Conservation (phyloP, 208 protist species). For the Crithidia brevicula region DNA sequence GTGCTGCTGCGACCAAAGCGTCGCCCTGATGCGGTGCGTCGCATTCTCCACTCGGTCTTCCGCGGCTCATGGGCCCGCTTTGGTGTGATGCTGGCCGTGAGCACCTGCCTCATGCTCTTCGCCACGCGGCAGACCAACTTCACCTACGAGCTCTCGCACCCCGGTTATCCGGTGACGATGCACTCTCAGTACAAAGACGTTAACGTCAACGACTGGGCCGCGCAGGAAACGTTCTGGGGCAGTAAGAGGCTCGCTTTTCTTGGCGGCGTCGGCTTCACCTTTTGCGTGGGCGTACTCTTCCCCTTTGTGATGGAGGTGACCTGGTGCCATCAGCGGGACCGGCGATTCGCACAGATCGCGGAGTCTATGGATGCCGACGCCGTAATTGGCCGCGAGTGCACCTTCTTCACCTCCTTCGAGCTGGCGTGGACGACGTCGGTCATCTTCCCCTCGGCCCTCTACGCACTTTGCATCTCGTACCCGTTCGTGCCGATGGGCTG, state of each 20-base stretch:
- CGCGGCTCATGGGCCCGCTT: conserved; percentile 45
- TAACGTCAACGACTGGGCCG: conserved; percentile 52
- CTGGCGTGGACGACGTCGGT: conserved; percentile 24
- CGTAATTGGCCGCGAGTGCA: conserved; percentile 26
- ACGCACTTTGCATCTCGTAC: conserved; percentile 72
- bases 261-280: conserved; percentile 61
- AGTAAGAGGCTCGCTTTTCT: conserved; percentile 61
- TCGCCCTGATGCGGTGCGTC: conserved; percentile 17
- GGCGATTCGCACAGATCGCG: conserved; percentile 37
- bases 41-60: conserved; percentile 20
- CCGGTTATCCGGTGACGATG: conserved; percentile 54
- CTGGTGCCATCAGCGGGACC: conserved; percentile 48
- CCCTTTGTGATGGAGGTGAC: conserved; percentile 73
- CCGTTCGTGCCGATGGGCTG: conserved; percentile 78
- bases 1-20: conserved; percentile 25
- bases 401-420: conserved; percentile 64
- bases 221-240: conserved; percentile 59
- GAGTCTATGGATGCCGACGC: conserved; percentile 20
- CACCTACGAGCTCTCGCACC: conserved; percentile 51
- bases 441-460: conserved; percentile 31
- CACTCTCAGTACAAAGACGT: conserved; percentile 40
- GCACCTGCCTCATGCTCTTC: conserved; percentile 58
- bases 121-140: conserved; percentile 80
- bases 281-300: conserved; percentile 64
- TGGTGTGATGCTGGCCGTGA: conserved; percentile 29